phyloP scores from a whole-genome alignment of 306 rosid genomes.

The Prunus mongolica region DNA sequence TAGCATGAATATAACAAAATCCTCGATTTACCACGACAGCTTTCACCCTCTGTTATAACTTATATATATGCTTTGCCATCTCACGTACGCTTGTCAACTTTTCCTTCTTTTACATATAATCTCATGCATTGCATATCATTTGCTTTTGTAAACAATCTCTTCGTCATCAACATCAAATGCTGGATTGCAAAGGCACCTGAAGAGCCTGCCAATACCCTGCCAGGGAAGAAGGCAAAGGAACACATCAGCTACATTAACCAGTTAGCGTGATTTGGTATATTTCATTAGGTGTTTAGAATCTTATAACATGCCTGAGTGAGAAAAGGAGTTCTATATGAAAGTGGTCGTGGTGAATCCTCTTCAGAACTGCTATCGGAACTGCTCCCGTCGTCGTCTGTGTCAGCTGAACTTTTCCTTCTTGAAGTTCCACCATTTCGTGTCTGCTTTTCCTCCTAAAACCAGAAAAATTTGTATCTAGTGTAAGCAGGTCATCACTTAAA shows the following conservation, averaged over 20 bases:
- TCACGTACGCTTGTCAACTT: too few relatives aligned
- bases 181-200: slow-evolving; percentile 97
- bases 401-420: slow-evolving; percentile 52
- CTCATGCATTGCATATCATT: slow-evolving; percentile 26
- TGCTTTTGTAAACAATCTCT: slow-evolving; percentile 75
- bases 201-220: slow-evolving; percentile 89
- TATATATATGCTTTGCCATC: too few relatives aligned
- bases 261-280: background rate
- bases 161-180: slow-evolving; percentile 96
- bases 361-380: slow-evolving; percentile 69
- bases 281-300: background rate
- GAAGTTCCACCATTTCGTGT: slow-evolving; percentile 53
- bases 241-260: background rate
- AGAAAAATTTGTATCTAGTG: background rate
- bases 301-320: slow-evolving; percentile 64
- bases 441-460: slow-evolving; percentile 50
- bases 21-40: background rate
- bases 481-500: background rate
- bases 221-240: background rate
- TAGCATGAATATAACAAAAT: background rate
- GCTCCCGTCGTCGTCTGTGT: slow-evolving; percentile 61
- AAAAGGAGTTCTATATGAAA: slow-evolving; percentile 75
- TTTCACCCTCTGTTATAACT: background rate
- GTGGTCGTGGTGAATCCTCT: slow-evolving; percentile 60
- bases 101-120: too few relatives aligned